Evolutionary conservation across 768 basidiomycete genomes (phyloP).

Genomic region (Suillus tomentosus): DNA sequence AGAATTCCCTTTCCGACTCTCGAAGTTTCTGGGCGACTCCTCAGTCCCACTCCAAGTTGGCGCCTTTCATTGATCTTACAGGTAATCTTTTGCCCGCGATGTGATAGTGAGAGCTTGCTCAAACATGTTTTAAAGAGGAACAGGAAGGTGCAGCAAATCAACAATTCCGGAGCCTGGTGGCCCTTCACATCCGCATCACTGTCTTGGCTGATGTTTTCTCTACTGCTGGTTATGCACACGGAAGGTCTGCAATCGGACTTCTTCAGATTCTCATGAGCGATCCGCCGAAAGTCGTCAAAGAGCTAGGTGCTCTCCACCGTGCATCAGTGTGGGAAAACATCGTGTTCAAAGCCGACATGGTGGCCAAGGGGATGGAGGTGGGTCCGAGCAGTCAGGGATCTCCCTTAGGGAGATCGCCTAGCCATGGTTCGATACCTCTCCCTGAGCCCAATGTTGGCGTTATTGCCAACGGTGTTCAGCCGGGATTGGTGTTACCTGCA

Average conservation of each 20-base stretch:
- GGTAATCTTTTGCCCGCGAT: constrained; percentile 32
- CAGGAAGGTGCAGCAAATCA: constrained; percentile 54
- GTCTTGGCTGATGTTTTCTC: constrained; percentile 87
- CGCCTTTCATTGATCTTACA: constrained; percentile 60
- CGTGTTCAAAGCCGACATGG: constrained; percentile 61
- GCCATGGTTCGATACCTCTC: constrained; percentile 43
- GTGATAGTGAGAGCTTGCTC: constrained; percentile 7
- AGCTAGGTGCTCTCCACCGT: constrained; percentile 81
- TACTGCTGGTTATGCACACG: constrained; percentile 80
- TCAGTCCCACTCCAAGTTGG: constrained; percentile 58
- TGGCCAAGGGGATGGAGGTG: constrained; percentile 54
- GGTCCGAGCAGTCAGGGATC: constrained; percentile 45
- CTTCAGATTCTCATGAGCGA: constrained; percentile 73
- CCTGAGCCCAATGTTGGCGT: constrained; percentile 39
- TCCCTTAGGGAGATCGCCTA: constrained; percentile 51
- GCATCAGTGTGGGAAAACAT: constrained; percentile 88
- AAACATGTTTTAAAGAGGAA: constrained; percentile 38
- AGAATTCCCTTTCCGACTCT: constrained; percentile 68
- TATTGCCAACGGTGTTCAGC: constrained; percentile 31
- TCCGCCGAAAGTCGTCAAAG: constrained; percentile 61
- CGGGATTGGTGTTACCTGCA: constrained; percentile 25
- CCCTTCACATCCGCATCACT: constrained; percentile 76
- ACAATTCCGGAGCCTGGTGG: constrained; percentile 71
- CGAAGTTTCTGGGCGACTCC: constrained; percentile 67
- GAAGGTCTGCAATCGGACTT: constrained; percentile 71